Base-by-base conservation (phyloP, 768 basidiomycete genomes). In the Strobilomyces confusus region DNA sequence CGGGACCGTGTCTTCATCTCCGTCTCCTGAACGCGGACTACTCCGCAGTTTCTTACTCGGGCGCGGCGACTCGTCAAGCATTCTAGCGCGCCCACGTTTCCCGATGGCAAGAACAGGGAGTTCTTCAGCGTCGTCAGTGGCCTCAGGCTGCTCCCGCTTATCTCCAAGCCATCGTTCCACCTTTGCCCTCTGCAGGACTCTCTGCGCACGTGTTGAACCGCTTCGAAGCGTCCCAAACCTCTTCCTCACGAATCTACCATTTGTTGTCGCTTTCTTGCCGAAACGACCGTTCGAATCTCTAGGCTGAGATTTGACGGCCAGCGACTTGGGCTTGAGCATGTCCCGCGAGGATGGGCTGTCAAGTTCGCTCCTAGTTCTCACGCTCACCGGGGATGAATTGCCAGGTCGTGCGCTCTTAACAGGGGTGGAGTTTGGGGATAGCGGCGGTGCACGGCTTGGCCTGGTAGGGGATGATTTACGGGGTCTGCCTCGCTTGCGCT, bases 251-350 rank as follows among this genome's bases (percentile, higher is more conserved):
- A 69, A 74, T 61, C 67, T 73, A 46, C 77, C 77, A 44, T 78
- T 74, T 13, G 75, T 78, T 17, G 70, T 71, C 33, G 71, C 73
- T 64, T 86, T 86, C 72, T 79, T 83, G 33, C 83, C 84, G 58
- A 88, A 87, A 17, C 84, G 75, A 40, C 86, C 86, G 57, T 87
- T 86, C 17, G 69, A 69, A 48, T 81, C 79, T 52, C 86, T 76
- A 2, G 86, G 86, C 60, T 87, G 86, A 12, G 69, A 65, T 38
- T 78, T 73, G 32, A 75, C 68, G 7, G 76, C 75, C 15, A 77
- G 66, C 4, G 76, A 75, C 60, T 77, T 74, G 29, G 76, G 72
- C 51, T 69, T 75, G 30, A 65, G 54, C 38, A 58, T 53, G 37
- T 58, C 44, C 44, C 61, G 63, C 22, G 58, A 51, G 15, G 66